Conservation (phyloP, 805 yeast species). For the Hanseniaspora clermontiae region DNA sequence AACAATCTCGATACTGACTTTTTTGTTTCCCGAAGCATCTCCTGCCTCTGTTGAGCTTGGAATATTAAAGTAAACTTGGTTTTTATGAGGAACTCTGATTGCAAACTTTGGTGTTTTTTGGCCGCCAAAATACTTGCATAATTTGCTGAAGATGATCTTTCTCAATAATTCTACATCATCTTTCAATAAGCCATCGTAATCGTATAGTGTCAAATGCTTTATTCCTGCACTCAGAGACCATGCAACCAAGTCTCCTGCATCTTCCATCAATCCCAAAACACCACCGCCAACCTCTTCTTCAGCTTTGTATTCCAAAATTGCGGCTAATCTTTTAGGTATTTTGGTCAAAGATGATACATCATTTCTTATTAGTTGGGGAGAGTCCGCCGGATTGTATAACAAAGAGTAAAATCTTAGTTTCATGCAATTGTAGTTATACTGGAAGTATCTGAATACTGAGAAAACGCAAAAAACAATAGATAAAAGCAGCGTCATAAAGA, state of each 20-base stretch:
- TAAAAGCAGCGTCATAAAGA: conserved; percentile 37
- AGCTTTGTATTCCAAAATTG: conserved; percentile 58
- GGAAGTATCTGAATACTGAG: conserved; percentile 42
- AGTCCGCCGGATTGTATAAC: conserved; percentile 55
- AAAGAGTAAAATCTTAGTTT: conserved; percentile 46
- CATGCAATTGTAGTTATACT: conserved; percentile 39
- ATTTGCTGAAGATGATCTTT: conserved; percentile 42
- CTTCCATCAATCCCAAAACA: conserved; percentile 62
- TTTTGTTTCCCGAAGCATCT: conserved; percentile 23
- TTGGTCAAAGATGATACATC: conserved; percentile 65
- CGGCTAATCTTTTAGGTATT: conserved; percentile 64
- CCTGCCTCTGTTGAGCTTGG: background rate
- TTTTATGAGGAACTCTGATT: conserved; percentile 57
- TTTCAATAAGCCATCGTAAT: conserved; percentile 58
- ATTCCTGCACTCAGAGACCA: conserved; percentile 92
- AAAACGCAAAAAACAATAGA: conserved; percentile 42
- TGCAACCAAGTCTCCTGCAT: conserved; percentile 62
- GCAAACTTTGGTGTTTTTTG: conserved; percentile 49
- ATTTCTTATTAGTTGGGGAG: conserved; percentile 76
- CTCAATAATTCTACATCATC: conserved; percentile 43
- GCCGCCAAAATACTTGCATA: conserved; percentile 63
- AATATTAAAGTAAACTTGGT: conserved; percentile 31
- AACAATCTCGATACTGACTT: conserved; percentile 47
- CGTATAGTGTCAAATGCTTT: conserved; percentile 59
- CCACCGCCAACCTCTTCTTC: conserved; percentile 87